These are phyloP conservation scores for Pyrus bretschneideri DNA, from an alignment of 306 rosid species.

Conservation along the genomic window DNA sequence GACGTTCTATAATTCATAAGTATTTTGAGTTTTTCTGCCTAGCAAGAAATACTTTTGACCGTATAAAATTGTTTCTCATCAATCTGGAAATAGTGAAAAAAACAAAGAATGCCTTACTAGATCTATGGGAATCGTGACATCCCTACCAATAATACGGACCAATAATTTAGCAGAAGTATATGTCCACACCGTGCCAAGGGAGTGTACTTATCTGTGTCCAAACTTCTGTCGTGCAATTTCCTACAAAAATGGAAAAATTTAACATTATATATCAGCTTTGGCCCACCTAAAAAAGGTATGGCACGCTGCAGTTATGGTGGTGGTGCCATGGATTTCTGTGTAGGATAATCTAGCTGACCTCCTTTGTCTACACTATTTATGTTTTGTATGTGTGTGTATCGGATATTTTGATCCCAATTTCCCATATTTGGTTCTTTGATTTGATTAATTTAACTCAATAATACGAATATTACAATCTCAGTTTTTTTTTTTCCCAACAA, in stretches of 20 bases:
- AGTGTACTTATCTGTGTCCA: background rate
- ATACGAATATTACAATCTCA: background rate
- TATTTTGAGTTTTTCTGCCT: background rate
- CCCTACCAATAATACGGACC: background rate
- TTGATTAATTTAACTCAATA: background rate
- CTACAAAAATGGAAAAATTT: background rate
- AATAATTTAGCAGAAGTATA: background rate
- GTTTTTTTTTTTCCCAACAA: too few relatives aligned
- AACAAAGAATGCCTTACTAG: too few relatives aligned
- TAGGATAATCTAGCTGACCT: constrained; percentile 7
- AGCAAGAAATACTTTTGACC: background rate
- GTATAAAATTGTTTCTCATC: background rate
- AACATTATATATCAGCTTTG: constrained; percentile 8
- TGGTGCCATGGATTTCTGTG: background rate
- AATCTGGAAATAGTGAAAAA: too few relatives aligned
- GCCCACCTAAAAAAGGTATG: background rate
- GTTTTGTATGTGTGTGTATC: background rate
- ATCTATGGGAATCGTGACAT: background rate
- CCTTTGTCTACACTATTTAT: background rate
- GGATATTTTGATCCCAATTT: background rate
- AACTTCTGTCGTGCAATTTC: background rate
- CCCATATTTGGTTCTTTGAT: background rate
- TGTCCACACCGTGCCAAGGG: background rate
- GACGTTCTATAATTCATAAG: background rate
- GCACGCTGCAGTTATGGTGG: constrained; percentile 12